Percentiles rank a stretch among this genome's conserved stretches.
Conservation (phyloP, 352 stramenopile genomes). For the Phytophthora multivora region DNA sequence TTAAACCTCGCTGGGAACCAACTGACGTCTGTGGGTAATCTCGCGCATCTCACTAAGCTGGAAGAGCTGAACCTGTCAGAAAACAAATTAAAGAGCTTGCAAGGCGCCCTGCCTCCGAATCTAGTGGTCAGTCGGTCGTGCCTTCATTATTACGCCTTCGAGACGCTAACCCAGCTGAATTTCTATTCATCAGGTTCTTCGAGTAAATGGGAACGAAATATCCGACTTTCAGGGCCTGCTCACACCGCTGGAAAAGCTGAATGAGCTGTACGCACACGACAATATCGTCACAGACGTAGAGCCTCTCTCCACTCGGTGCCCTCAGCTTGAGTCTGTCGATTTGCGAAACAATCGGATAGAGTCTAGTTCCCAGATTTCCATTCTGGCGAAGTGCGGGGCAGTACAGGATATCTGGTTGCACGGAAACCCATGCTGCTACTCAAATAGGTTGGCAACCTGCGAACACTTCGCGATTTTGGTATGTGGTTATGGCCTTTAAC, state of each 20-base stretch:
- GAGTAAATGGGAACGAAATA: conserved; percentile 56
- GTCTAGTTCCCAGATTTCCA: conserved; percentile 19
- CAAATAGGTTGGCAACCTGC: conserved; percentile 35
- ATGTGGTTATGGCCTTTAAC: not conserved
- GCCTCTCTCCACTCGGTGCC: conserved; percentile 35
- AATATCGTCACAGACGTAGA: conserved; percentile 50
- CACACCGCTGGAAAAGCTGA: conserved; percentile 45
- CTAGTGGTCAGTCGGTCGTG: conserved; percentile 36
- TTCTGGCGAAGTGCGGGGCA: conserved; percentile 29
- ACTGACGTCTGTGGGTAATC: conserved; percentile 54
- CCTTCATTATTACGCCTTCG: not conserved
- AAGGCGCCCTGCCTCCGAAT: conserved; percentile 54
- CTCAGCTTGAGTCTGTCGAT: conserved; percentile 75
- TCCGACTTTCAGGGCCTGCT: conserved; percentile 45
- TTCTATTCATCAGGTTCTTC: conserved; percentile 41
- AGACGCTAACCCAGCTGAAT: not conserved
- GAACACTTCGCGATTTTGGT: not conserved
- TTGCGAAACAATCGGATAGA: conserved; percentile 65
- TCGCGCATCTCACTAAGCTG: conserved; percentile 70
- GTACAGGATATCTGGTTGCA: conserved; percentile 74
- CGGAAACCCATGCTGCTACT: conserved; percentile 70
- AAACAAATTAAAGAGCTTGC: conserved; percentile 60
- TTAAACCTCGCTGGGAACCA: conserved; percentile 74
- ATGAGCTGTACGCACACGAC: conserved; percentile 72
- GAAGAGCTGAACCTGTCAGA: conserved; percentile 73